Evolutionary conservation across 345 rosid species (phyloP).

Genomic region (Citrus cavaleriei): DNA sequence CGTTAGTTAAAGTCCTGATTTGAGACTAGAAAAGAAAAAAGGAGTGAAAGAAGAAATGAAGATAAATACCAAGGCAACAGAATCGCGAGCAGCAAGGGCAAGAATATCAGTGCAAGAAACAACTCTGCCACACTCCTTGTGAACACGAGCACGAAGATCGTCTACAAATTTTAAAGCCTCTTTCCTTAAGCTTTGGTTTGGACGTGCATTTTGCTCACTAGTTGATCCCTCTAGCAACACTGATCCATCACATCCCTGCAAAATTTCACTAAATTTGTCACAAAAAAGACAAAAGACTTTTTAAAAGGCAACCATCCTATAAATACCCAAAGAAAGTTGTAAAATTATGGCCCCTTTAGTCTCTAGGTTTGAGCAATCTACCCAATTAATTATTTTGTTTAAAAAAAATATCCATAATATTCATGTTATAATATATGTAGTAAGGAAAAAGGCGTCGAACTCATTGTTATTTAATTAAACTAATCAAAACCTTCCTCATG

Average conservation of each 20-base stretch:
- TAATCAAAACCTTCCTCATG: no score
- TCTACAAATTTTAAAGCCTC: conserved; percentile 44
- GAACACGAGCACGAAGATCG: conserved; percentile 35
- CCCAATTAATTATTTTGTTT: no score
- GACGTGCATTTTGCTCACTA: conserved; percentile 67
- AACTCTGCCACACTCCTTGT: conserved; percentile 44
- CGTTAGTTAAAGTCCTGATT: no score
- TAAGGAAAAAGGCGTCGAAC: no score
- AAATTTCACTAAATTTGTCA: neutral
- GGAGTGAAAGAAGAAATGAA: neutral
- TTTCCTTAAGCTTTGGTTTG: conserved; percentile 45
- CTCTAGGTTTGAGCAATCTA: no score
- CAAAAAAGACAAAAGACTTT: no score
- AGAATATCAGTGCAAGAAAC: conserved; percentile 57
- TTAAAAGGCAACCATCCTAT: no score
- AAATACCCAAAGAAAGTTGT: no score
- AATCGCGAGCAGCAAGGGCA: conserved; percentile 61
- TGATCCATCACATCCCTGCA: conserved; percentile 87
- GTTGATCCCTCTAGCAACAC: conserved; percentile 80
- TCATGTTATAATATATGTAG: no score
- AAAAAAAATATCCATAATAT: no score
- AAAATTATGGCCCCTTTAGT: no score
- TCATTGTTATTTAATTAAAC: no score
- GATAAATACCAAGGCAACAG: conserved; percentile 46
- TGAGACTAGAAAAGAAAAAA: neutral